A percentile compares a stretch with the other conserved stretches of the same genome.
phyloP scores from a whole-genome alignment of 1,284 basidiomycete genomes.

The Albatrellus sp. region DNA sequence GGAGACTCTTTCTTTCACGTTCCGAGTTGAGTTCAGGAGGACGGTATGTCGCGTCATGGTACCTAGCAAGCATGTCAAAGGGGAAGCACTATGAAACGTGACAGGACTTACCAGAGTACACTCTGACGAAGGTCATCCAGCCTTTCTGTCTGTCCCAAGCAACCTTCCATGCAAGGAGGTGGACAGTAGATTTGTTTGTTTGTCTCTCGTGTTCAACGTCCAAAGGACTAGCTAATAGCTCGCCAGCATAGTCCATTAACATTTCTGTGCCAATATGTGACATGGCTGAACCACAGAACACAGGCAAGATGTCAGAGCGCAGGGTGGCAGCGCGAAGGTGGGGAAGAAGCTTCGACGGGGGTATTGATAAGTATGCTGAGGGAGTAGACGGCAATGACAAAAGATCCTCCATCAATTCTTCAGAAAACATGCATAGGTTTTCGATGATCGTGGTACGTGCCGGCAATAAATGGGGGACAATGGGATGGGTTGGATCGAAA shows the following conservation, averaged over 20 bases:
- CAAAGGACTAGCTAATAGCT: slow-evolving; percentile 67
- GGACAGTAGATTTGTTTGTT: slow-evolving; percentile 35
- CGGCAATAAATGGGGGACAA: slow-evolving; percentile 47
- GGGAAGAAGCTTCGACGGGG: slow-evolving; percentile 36
- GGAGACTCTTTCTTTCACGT: slow-evolving; percentile 60
- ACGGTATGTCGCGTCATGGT: slow-evolving; percentile 52
- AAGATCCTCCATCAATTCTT: slow-evolving; percentile 63
- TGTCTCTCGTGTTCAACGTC: slow-evolving; percentile 42
- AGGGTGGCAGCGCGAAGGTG: slow-evolving; percentile 62
- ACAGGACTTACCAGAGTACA: slow-evolving; percentile 63
- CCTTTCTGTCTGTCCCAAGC: slow-evolving; percentile 74
- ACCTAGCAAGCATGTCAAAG: slow-evolving; percentile 26
- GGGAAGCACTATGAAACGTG: slow-evolving; percentile 1
- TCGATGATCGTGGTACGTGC: slow-evolving; percentile 67
- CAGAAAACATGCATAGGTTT: slow-evolving; percentile 69
- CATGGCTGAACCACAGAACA: slow-evolving; percentile 75
- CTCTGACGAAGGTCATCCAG: slow-evolving; percentile 85
- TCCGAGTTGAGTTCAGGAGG: slow-evolving; percentile 58
- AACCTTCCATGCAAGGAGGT: slow-evolving; percentile 81
- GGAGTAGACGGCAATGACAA: slow-evolving; percentile 43
- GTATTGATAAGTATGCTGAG: slow-evolving; percentile 50
- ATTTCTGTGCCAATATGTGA: slow-evolving; percentile 75
- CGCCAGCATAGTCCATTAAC: slow-evolving; percentile 71
- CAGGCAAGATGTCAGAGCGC: slow-evolving; percentile 58
- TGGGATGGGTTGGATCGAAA: slow-evolving; percentile 47